Evolutionary conservation across 169 alveolate genomes (phyloP), one percentile per base, ranked within the genome.

Genomic region (Eimeria sp.): DNA sequence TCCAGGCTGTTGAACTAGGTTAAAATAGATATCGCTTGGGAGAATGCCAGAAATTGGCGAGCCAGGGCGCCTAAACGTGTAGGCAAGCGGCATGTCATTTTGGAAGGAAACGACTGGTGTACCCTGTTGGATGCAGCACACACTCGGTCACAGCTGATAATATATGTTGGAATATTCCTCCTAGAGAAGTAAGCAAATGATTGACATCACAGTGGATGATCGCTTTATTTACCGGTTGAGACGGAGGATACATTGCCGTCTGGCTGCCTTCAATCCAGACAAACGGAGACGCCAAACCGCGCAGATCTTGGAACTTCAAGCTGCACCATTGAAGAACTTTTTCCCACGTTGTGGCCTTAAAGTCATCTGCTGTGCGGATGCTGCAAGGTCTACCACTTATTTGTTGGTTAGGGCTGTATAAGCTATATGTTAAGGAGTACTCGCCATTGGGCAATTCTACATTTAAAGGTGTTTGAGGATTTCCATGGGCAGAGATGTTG

Each of bases 1-100:
- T 40, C 93, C 93, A 45, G 93, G 93, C 58, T 86, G 93, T 18
- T 86, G 93, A n/a, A 63, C 93, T n/a, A 86, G 57, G 61, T 86
- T 86, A 25, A 61, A 86, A 63, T 86, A 86, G 10, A 86, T 61
- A 22, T 86, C 93, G 7, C 43, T 14, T 61, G 93, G 93, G 27
- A 86, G 51, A 63, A 86, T 86, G 34, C 47, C 63, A 11, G 93
- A 86, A 3, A 86, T 22, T 18, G 93, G 93, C 5, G 93, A 30
- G 27, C 82, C 93, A 40, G 93, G 93, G 40, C 93, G 93, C 80
- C 93, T 30, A 63, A 61, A 86, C 80, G 93, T 61, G 80, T 63
- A 86, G 43, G 58, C 76, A 18, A 86, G 27, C 18, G 93, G 93
- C 16, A 43, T 9, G 4, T 86, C 93, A 40, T 86, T 86, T 61